Evolutionary conservation across 179 eudicot genomes (phyloP).

Genomic region (Beta macrorhiza): DNA sequence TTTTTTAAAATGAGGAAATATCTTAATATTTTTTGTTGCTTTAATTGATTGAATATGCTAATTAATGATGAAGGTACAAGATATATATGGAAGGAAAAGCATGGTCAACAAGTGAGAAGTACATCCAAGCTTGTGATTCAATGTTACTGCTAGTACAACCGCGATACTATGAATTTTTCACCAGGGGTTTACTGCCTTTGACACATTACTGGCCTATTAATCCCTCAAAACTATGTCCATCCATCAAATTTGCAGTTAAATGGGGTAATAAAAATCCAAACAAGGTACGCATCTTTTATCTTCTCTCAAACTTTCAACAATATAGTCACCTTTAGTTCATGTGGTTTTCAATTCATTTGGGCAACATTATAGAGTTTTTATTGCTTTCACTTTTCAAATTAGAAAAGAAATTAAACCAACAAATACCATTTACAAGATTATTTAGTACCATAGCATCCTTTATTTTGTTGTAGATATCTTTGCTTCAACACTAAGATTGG

Average conservation of each 20-base stretch:
- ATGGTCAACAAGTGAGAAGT: conserved; percentile 69
- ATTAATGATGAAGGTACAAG: conserved; percentile 43
- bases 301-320: neutral
- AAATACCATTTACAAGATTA: no score
- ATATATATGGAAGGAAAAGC: conserved; percentile 60
- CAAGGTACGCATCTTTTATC: conserved; percentile 26
- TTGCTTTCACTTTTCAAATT: neutral
- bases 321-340: neutral
- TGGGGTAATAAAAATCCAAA: conserved; percentile 39
- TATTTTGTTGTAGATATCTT: no score
- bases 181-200: conserved; percentile 50
- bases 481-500: no score
- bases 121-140: conserved; percentile 63
- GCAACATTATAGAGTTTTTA: no score
- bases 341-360: no score
- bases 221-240: conserved; percentile 29
- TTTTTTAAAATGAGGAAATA: no score
- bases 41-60: neutral
- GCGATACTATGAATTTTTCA: conserved; percentile 49
- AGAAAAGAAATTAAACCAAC: neutral
- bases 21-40: no score
- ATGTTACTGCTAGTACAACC: conserved; percentile 48
- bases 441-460: no score
- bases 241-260: conserved; percentile 43
- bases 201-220: conserved; percentile 49